phyloP scores from a whole-genome alignment of 2,329 filamentous ascomycete species.

The Microsporum ferrugineum region DNA sequence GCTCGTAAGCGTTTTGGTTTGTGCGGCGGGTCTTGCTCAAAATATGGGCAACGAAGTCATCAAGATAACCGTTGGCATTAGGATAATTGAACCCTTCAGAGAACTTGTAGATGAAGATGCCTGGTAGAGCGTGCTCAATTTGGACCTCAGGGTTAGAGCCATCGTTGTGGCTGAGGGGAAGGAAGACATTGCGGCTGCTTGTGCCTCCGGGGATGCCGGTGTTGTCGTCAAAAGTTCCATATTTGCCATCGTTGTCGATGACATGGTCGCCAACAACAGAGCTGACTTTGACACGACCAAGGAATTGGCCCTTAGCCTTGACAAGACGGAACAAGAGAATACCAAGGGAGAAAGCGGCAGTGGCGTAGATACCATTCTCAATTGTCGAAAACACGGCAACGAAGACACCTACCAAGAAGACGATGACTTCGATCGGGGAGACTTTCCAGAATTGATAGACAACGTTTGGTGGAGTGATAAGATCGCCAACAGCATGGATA shows the following conservation, averaged over 20 bases:
- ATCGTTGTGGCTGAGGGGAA: constrained; percentile 77
- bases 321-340: constrained; percentile 74
- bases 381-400: constrained; percentile 82
- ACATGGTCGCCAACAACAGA: constrained; percentile 69
- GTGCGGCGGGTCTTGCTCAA: constrained; percentile 64
- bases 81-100: constrained; percentile 93
- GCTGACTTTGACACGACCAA: constrained; percentile 73
- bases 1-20: constrained; percentile 53
- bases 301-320: constrained; percentile 69
- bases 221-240: constrained; percentile 42
- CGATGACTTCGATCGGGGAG: constrained; percentile 75
- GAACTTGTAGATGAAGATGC: constrained; percentile 92
- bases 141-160: constrained; percentile 78
- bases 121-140: constrained; percentile 72
- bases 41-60: constrained; percentile 60
- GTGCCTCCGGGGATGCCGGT: constrained; percentile 34
- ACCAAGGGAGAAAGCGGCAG: constrained; percentile 63
- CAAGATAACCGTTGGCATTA: constrained; percentile 79
- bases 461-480: constrained; percentile 82
- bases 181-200: constrained; percentile 63
- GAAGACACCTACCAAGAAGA: constrained; percentile 87
- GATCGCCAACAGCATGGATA: constrained; percentile 86
- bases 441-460: constrained; percentile 94
- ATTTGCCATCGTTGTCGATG: constrained; percentile 52
- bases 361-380: constrained; percentile 85